These are phyloP conservation scores for Edhazardia aedis DNA, from an alignment of 371 early-diverging fungal species.

Conservation along the genomic window DNA sequence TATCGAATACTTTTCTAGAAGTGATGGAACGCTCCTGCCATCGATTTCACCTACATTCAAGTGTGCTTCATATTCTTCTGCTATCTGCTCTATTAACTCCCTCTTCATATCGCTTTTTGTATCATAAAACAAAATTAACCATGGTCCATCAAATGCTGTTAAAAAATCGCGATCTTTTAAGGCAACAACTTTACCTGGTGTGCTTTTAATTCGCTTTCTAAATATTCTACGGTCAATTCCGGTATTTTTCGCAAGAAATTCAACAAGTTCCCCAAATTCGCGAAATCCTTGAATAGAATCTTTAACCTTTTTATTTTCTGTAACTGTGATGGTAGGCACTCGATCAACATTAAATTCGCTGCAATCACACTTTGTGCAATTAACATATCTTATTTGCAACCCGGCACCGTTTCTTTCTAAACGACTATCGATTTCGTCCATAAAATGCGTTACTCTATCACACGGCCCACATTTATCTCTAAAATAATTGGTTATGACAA, in stretches of 20 bases:
- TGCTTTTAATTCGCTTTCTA: conserved; percentile 5
- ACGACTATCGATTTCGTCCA: conserved; percentile 27
- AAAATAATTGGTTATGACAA: too few relatives aligned
- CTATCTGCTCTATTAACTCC: conserved; percentile 27
- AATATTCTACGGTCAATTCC: conserved; percentile 21
- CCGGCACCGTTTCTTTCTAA: conserved; percentile 13
- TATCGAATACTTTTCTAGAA: conserved; percentile 36
- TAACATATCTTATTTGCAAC: conserved; percentile 28
- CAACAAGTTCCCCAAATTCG: conserved; percentile 12
- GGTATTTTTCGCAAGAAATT: conserved; percentile 25
- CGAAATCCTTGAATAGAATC: conserved; percentile 19
- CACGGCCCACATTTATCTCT: conserved; percentile 44
- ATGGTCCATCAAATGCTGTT: conserved; percentile 44
- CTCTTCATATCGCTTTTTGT: conserved; percentile 19
- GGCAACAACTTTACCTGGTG: conserved; percentile 7
- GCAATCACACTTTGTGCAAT: conserved; percentile 38
- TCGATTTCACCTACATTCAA: conserved; percentile 40
- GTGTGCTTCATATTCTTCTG: conserved; percentile 27
- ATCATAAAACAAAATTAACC: conserved; percentile 45
- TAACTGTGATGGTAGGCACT: conserved; percentile 41
- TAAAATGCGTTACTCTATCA: conserved; percentile 25
- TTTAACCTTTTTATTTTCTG: conserved; percentile 23
- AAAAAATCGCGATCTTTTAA: conserved; percentile 41
- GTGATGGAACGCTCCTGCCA: conserved; percentile 26
- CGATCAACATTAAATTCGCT: conserved; percentile 15